Evolutionary conservation across 2,329 filamentous ascomycete genomes (phyloP).

Genomic region (Xenoacremonium recifei): DNA sequence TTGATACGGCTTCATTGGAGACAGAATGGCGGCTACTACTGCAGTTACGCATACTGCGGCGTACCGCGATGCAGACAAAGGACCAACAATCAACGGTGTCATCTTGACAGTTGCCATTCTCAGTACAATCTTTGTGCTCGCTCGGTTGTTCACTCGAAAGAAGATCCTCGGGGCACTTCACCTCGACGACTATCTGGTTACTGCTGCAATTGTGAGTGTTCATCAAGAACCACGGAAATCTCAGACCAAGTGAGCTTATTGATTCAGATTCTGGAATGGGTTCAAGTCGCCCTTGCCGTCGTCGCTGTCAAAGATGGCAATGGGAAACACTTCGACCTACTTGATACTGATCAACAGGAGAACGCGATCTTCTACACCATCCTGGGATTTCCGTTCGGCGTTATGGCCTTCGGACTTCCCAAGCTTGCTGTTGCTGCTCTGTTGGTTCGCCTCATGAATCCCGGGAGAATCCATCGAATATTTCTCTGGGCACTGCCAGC

Average conservation of each 20-base stretch:
- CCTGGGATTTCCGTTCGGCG: conserved; percentile 34
- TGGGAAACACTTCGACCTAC: conserved; percentile 35
- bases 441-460: conserved; percentile 37
- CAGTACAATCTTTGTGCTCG: conserved; percentile 12
- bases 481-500: conserved; percentile 37
- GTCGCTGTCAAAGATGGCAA: conserved; percentile 36
- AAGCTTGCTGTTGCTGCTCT: conserved; percentile 41
- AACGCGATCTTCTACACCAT: conserved; percentile 35
- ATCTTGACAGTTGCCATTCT: conserved; percentile 10
- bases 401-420: conserved; percentile 39
- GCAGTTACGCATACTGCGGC: conserved; percentile 4
- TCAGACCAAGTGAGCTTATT: not conserved
- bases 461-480: conserved; percentile 28
- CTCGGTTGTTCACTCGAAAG: conserved; percentile 12
- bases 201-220: conserved; percentile 8
- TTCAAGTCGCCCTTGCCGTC: conserved; percentile 33
- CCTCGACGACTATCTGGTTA: conserved; percentile 15
- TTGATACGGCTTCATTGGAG: too few relatives aligned
- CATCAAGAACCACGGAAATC: not conserved
- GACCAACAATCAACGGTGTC: conserved; percentile 10
- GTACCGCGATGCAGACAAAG: conserved; percentile 14
- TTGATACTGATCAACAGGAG: conserved; percentile 28
- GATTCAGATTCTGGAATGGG: conserved; percentile 29
- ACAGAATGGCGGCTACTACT: conserved; percentile 4
- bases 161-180: conserved; percentile 12